A percentile compares a stretch with the other conserved stretches of the same genome.
Conservation (phyloP, 305 asterid genomes). For the Fraxinus ornus region DNA sequence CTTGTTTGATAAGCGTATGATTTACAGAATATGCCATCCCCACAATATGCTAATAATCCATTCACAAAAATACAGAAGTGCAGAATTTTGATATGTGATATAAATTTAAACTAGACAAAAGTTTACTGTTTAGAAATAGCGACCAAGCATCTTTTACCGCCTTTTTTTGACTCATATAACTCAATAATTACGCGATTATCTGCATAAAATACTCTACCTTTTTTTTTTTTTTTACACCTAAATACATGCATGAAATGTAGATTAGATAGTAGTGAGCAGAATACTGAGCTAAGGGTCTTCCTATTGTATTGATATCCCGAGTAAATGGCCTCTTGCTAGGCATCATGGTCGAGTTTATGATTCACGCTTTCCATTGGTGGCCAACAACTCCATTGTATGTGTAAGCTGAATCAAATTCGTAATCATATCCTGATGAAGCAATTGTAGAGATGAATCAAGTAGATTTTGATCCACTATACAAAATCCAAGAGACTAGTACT, state of each 20-base stretch:
- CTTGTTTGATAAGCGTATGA: constrained; percentile 22
- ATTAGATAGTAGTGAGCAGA: neutral
- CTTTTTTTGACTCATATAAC: neutral
- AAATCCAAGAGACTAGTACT: neutral
- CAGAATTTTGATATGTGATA: neutral
- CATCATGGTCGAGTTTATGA: neutral
- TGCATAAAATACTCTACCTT: neutral
- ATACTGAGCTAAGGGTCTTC: neutral
- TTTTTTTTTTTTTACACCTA: neutral
- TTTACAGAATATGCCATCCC: constrained; percentile 18
- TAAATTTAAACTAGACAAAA: neutral
- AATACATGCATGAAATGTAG: neutral
- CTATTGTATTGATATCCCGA: neutral
- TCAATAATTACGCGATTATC: neutral
- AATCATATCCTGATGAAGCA: neutral
- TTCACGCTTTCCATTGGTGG: neutral
- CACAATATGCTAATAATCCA: neutral
- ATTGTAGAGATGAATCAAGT: neutral
- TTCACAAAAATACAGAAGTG: constrained; percentile 5
- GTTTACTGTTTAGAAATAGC: neutral
- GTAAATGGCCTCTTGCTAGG: neutral
- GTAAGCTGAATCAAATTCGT: neutral
- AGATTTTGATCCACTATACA: neutral
- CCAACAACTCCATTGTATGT: neutral
- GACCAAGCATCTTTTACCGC: neutral